A percentile compares a stretch with the other conserved stretches of the same genome.
phyloP scores from a whole-genome alignment of 148 eudicot species.

The Amaranthus palmeri region DNA sequence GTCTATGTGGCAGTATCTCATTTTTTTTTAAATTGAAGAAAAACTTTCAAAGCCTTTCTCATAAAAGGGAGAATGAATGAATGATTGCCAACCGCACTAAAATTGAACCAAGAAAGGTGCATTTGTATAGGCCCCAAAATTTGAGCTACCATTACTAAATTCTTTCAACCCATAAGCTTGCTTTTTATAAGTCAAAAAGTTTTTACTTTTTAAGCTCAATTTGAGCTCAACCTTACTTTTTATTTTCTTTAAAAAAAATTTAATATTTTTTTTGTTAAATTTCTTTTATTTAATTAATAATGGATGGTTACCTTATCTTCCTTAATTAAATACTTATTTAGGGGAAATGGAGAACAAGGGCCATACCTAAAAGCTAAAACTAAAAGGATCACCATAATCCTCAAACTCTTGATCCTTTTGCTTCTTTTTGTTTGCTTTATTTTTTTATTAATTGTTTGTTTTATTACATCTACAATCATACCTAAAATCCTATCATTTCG shows the following conservation, averaged over 20 bases:
- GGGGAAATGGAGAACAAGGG: neutral
- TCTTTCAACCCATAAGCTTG: neutral
- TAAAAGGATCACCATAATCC: no score
- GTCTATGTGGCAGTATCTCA: no score
- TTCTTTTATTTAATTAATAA: neutral
- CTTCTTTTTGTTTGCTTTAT: no score
- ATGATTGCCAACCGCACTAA: conserved; percentile 1
- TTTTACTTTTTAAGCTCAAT: neutral
- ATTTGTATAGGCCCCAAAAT: neutral
- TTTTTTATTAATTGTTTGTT: no score
- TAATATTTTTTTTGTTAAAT: neutral
- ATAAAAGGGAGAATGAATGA: neutral
- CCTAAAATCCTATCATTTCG: no score
- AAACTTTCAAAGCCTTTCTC: neutral
- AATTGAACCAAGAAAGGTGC: neutral
- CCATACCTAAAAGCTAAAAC: neutral
- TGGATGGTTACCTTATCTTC: neutral
- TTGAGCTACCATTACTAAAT: neutral
- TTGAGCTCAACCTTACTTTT: conserved; percentile 1
- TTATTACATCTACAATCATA: no score
- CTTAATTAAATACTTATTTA: neutral
- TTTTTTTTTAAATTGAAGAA: no score
- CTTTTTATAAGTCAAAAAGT: conserved; percentile 5
- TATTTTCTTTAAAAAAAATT: neutral
- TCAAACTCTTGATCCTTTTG: no score